Conservation (phyloP, 2,329 filamentous ascomycete species). For the Thermoascus crustaceus region DNA sequence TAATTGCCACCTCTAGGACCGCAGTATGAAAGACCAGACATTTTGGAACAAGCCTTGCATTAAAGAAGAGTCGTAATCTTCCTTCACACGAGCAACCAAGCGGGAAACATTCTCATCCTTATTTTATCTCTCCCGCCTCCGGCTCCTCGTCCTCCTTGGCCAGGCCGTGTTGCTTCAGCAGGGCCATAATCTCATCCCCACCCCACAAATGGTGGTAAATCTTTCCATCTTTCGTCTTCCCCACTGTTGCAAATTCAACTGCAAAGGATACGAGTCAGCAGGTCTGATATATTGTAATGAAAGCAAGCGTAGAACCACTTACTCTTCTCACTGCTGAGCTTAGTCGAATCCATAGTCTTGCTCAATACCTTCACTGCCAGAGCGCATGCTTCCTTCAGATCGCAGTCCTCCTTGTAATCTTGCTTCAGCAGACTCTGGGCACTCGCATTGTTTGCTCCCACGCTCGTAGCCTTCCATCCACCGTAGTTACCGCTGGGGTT, state of each 20-base stretch:
- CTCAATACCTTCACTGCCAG: conserved; percentile 98
- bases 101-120: conserved; percentile 1
- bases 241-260: conserved; percentile 98
- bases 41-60: not conserved
- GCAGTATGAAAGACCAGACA: too few species aligned
- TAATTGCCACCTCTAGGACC: conserved; percentile 3
- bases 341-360: conserved; percentile 99
- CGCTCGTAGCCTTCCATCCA: conserved; percentile 97
- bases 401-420: conserved; percentile 98
- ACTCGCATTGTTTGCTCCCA: conserved; percentile 95
- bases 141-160: conserved; percentile 69
- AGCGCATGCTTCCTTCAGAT: conserved; percentile 89
- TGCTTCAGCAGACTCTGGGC: conserved; percentile 97
- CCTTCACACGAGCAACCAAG: too few species aligned
- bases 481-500: conserved; percentile 99
- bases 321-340: conserved; percentile 99
- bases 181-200: conserved; percentile 87
- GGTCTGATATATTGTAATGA: not conserved
- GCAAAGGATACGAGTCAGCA: conserved; percentile 13
- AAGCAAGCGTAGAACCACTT: conserved; percentile 33
- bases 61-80: conserved; percentile 1
- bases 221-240: conserved; percentile 87
- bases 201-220: conserved; percentile 98
- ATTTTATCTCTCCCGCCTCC: conserved; percentile 46
- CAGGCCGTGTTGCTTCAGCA: conserved; percentile 91